Evolutionary conservation across 1,284 basidiomycete genomes (phyloP), one percentile per base, ranked within the genome.

Genomic region (Athelia sp.): DNA sequence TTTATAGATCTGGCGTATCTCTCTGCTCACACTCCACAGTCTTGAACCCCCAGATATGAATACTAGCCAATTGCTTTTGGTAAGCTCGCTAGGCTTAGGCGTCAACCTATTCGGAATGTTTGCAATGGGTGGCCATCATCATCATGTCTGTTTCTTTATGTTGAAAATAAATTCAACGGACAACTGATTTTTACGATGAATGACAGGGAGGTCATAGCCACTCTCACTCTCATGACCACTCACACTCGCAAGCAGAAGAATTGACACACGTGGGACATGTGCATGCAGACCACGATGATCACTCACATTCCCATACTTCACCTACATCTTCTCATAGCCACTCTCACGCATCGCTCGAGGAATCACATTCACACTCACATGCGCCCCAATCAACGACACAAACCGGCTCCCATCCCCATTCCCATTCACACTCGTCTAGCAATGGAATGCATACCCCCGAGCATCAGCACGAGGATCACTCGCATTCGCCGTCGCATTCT

Each of bases 31-130:
- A n/a, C 35, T 49, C 15, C 50, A 36, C 56, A 93, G 91, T 35
- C 67, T 98, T 57, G 87, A 98, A 59, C 97, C 97, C 23, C 97
- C 97, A 1, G 93, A 96, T 59, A 99, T 99, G 94, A 95, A 95
- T 62, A 98, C 94, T 6, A 89, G 81, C 53, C 96, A 98, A 63
- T 75, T 99, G 2, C 69, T 99, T 26, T 75, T 98, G 1, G 90
- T 99, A 44, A 95, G 91, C 57, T 81, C 84, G 1, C 70, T 98
- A 32, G 97, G 97, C 1, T 71, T 99, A 10, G 90, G 75, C 1
- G 95, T 99, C 50, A 99, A 99, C 66, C 68, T 99, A 24, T 98
- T 98, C 60, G 97, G 97, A 26, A 98, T 99, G 95, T 94, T 95
- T 68, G 97, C 97, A 1, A 99, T 97, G 75, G 97, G 97, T 6